Evolutionary conservation across 2,329 filamentous ascomycete genomes (phyloP).

Genomic region (Teratosphaeria gauchensis): DNA sequence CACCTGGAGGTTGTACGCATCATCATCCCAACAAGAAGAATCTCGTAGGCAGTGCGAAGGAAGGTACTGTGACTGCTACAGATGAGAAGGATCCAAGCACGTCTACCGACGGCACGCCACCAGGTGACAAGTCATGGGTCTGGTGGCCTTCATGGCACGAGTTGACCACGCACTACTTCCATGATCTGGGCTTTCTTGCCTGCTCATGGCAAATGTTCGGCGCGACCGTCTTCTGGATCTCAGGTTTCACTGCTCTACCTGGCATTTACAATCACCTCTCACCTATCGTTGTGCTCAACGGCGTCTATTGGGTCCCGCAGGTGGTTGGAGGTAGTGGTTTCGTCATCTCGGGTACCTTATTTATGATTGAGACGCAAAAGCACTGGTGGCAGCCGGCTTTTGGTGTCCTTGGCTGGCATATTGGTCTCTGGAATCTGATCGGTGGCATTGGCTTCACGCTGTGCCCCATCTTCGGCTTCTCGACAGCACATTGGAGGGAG

Average conservation of each 20-base stretch:
- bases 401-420: conserved; percentile 19
- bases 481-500: conserved; percentile 14
- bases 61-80: not conserved
- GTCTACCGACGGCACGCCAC: conserved; percentile 8
- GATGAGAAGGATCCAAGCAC: not conserved
- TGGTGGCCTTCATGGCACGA: conserved; percentile 20
- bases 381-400: conserved; percentile 20
- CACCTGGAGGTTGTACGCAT: conserved; percentile 21
- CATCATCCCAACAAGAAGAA: conserved; percentile 28
- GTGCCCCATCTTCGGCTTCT: conserved; percentile 21
- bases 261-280: conserved; percentile 18
- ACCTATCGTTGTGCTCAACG: conserved; percentile 5
- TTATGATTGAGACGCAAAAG: conserved; percentile 22
- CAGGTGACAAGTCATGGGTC: conserved; percentile 17
- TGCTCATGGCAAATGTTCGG: conserved; percentile 17
- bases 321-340: conserved; percentile 19
- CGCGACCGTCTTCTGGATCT: conserved; percentile 19
- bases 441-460: conserved; percentile 21
- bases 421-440: conserved; percentile 18
- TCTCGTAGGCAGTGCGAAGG: conserved; percentile 14
- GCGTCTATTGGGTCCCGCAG: conserved; percentile 21
- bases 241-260: conserved; percentile 19
- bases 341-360: conserved; percentile 17
- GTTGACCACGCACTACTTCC: conserved; percentile 17
- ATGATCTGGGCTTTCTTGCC: conserved; percentile 23